A percentile compares a stretch with the other conserved stretches of the same genome.
Evolutionary conservation across 2,329 filamentous ascomycete genomes (phyloP).

Genomic region (Emmonsia crescens): DNA sequence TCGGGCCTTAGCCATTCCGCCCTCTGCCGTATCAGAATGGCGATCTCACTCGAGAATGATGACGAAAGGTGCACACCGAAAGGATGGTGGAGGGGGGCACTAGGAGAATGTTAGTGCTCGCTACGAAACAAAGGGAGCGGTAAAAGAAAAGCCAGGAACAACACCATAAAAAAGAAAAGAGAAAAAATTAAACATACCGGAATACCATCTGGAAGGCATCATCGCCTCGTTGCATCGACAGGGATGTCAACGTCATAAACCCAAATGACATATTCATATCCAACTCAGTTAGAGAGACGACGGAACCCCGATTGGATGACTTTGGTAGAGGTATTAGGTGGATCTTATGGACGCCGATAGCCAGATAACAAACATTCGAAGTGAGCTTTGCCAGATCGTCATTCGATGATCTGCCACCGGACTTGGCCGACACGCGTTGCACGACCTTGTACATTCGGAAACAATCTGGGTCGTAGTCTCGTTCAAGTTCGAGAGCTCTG

Average conservation of each 20-base stretch:
- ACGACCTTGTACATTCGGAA: slow-evolving; percentile 61
- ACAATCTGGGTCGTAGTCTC: slow-evolving; percentile 56
- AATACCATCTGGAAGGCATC: slow-evolving; percentile 59
- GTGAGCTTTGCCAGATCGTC: slow-evolving; percentile 57
- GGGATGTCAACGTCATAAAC: slow-evolving; percentile 49
- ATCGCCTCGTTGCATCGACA: slow-evolving; percentile 51
- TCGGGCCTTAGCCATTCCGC: slow-evolving; percentile 55
- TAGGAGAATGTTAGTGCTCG: slow-evolving; percentile 13
- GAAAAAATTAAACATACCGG: slow-evolving; percentile 29
- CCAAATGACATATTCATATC: slow-evolving; percentile 44
- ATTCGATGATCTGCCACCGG: slow-evolving; percentile 46
- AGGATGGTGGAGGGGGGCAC: slow-evolving; percentile 45
- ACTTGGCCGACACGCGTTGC: slow-evolving; percentile 49
- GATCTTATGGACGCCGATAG: slow-evolving; percentile 57
- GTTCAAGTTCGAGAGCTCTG: slow-evolving; percentile 51
- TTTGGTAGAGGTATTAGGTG: slow-evolving; percentile 55
- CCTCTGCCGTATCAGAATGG: slow-evolving; percentile 48
- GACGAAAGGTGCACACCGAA: slow-evolving; percentile 53
- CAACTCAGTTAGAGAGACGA: slow-evolving; percentile 42
- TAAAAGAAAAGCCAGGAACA: not conserved
- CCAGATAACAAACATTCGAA: slow-evolving; percentile 57
- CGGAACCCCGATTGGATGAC: slow-evolving; percentile 42
- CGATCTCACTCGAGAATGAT: slow-evolving; percentile 53
- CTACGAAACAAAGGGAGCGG: too few species aligned
- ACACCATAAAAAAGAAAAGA: not conserved